These are phyloP conservation scores for Metrosideros polymorpha DNA, from an alignment of 441 rosid species.

Conservation along the genomic window DNA sequence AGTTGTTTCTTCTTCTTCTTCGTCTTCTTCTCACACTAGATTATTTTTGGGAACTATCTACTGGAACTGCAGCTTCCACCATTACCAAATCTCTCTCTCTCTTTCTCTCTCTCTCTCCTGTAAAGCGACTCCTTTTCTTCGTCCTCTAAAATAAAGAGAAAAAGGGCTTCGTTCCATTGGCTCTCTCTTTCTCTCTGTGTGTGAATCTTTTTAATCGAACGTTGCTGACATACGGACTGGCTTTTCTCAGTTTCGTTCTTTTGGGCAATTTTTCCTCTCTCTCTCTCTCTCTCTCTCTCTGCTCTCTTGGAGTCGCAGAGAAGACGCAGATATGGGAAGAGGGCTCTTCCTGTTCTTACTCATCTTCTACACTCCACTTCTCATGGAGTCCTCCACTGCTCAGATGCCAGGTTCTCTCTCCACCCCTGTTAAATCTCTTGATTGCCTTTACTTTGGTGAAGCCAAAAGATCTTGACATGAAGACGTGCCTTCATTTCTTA, in stretches of 20 bases:
- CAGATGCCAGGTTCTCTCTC: conserved; percentile 46
- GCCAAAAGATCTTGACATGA: neutral
- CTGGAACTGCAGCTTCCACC: neutral
- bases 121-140: neutral
- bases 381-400: conserved; percentile 32
- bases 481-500: neutral
- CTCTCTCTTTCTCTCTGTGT: neutral
- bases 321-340: conserved; percentile 28
- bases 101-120: neutral
- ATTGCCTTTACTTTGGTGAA: neutral
- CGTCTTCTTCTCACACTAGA: neutral
- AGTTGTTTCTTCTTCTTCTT: neutral
- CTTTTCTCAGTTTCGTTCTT: neutral
- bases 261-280: conserved; percentile 2
- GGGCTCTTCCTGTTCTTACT: conserved; percentile 15
- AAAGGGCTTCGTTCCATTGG: neutral
- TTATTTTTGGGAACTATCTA: neutral
- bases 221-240: neutral
- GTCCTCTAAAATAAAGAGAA: neutral
- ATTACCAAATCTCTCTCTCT: neutral
- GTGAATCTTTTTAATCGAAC: neutral
- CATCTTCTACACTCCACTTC: conserved; percentile 15
- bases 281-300: neutral
- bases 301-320: neutral
- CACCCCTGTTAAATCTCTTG: neutral